phyloP scores from a whole-genome alignment of 2,329 filamentous ascomycete species.

The Penicillium paneum region DNA sequence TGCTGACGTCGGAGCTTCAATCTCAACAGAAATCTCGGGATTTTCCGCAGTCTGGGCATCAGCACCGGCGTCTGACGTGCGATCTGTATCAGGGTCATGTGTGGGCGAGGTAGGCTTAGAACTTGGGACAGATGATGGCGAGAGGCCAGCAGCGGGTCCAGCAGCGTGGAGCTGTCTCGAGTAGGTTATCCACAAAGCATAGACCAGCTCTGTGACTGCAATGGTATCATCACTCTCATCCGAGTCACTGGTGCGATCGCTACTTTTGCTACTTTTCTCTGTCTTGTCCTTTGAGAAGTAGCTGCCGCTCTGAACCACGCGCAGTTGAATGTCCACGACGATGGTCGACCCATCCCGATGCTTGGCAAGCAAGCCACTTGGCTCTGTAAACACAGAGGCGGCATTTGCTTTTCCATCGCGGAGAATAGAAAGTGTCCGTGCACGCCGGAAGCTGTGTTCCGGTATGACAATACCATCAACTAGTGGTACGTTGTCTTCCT shows the following conservation, averaged over 20 bases:
- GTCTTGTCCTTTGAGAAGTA: slow-evolving; percentile 58
- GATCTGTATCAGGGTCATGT: slow-evolving; percentile 74
- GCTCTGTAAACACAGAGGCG: slow-evolving; percentile 73
- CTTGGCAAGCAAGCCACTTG: slow-evolving; percentile 77
- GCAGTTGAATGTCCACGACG: slow-evolving; percentile 93
- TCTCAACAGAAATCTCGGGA: slow-evolving; percentile 30
- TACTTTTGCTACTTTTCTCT: slow-evolving; percentile 65
- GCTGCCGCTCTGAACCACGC: slow-evolving; percentile 86
- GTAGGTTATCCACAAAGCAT: slow-evolving; percentile 95
- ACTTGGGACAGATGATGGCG: slow-evolving; percentile 53
- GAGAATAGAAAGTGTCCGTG: slow-evolving; percentile 76
- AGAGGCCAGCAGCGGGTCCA: slow-evolving; percentile 59
- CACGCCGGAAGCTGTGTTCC: slow-evolving; percentile 90
- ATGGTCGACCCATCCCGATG: slow-evolving; percentile 90
- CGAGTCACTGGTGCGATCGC: slow-evolving; percentile 59
- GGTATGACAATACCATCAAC: slow-evolving; percentile 95
- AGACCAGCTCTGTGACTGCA: slow-evolving; percentile 75
- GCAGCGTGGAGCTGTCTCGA: slow-evolving; percentile 85
- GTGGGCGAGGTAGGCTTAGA: slow-evolving; percentile 68
- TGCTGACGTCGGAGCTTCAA: slow-evolving; percentile 44
- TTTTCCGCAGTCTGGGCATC: slow-evolving; percentile 19
- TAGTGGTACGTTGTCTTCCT: slow-evolving; percentile 79
- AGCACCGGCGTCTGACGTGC: slow-evolving; percentile 50
- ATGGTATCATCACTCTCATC: slow-evolving; percentile 40
- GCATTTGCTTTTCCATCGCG: slow-evolving; percentile 79